Evolutionary conservation across 2,329 filamentous ascomycete genomes (phyloP).

Genomic region (Trichoderma simmonsii): DNA sequence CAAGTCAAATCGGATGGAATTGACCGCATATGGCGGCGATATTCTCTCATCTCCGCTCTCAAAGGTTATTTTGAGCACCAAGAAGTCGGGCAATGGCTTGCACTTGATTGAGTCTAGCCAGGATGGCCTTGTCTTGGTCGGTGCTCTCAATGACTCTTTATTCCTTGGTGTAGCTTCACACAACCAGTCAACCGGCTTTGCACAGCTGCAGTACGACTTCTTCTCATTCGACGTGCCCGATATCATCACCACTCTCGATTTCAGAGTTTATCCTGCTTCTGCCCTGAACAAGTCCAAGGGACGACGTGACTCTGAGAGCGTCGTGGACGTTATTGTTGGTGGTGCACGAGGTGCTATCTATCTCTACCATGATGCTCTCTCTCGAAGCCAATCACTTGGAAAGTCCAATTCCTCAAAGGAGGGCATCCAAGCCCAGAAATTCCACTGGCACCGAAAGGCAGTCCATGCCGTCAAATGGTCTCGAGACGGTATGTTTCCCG

Average conservation of each 20-base stretch:
- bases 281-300: conserved; percentile 24
- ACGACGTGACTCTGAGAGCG: conserved; percentile 29
- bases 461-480: conserved; percentile 91
- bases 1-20: conserved; percentile 33
- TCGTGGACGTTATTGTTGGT: conserved; percentile 75
- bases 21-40: conserved; percentile 46
- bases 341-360: conserved; percentile 73
- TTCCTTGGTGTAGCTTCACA: conserved; percentile 34
- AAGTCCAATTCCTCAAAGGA: conserved; percentile 42
- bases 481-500: conserved; percentile 63
- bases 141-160: conserved; percentile 37
- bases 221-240: conserved; percentile 59
- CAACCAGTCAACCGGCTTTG: conserved; percentile 24
- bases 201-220: conserved; percentile 49
- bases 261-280: conserved; percentile 42
- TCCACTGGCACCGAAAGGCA: conserved; percentile 88
- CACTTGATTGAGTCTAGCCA: conserved; percentile 47
- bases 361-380: conserved; percentile 73
- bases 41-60: conserved; percentile 28
- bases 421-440: conserved; percentile 58
- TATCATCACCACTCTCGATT: conserved; percentile 64
- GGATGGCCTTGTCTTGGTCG: conserved; percentile 55
- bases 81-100: conserved; percentile 35
- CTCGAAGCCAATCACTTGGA: conserved; percentile 49
- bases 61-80: conserved; percentile 38